These are phyloP conservation scores for Xylariaceae sp. DNA, from an alignment of 2,329 filamentous ascomycete genomes.

Conservation along the genomic window DNA sequence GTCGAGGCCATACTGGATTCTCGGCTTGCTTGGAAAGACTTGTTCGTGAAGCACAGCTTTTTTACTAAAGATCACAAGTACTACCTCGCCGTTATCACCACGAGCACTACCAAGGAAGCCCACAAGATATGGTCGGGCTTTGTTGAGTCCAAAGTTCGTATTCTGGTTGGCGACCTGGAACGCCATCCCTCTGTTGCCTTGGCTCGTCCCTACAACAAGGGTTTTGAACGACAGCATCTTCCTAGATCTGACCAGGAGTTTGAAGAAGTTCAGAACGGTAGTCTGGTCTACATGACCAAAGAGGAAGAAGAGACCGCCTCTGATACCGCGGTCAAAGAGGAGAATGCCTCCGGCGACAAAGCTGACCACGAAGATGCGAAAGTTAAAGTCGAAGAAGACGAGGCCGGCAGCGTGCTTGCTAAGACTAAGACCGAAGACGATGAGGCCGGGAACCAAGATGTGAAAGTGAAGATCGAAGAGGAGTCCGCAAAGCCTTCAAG, in stretches of 20 bases:
- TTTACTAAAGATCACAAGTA: slow-evolving; percentile 94
- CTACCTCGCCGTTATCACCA: slow-evolving; percentile 82
- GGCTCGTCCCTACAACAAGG: slow-evolving; percentile 89
- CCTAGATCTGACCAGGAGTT: slow-evolving; percentile 53
- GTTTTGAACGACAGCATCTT: slow-evolving; percentile 75
- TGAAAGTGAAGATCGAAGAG: slow-evolving; percentile 23
- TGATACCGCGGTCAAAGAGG: slow-evolving; percentile 24
- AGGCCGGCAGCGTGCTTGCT: slow-evolving; percentile 33
- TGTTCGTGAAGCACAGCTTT: slow-evolving; percentile 88
- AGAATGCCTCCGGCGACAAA: slow-evolving; percentile 17
- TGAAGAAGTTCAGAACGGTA: slow-evolving; percentile 51
- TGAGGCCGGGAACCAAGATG: slow-evolving; percentile 2
- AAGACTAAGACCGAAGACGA: slow-evolving; percentile 16
- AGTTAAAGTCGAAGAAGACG: slow-evolving; percentile 33
- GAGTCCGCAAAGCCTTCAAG: slow-evolving; percentile 31
- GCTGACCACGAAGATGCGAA: slow-evolving; percentile 4
- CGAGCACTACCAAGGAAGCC: slow-evolving; percentile 75
- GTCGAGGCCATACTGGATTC: slow-evolving; percentile 74
- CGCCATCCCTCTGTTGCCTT: slow-evolving; percentile 72
- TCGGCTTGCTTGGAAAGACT: slow-evolving; percentile 74
- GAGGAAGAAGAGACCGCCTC: slow-evolving; percentile 21
- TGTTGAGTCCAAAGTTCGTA: slow-evolving; percentile 87
- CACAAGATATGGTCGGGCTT: slow-evolving; percentile 86
- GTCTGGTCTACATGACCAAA: slow-evolving; percentile 41
- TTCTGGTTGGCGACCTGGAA: slow-evolving; percentile 79